Base-by-base conservation (phyloP, 495 filamentous ascomycete genomes). In the Lepraria neglecta region DNA sequence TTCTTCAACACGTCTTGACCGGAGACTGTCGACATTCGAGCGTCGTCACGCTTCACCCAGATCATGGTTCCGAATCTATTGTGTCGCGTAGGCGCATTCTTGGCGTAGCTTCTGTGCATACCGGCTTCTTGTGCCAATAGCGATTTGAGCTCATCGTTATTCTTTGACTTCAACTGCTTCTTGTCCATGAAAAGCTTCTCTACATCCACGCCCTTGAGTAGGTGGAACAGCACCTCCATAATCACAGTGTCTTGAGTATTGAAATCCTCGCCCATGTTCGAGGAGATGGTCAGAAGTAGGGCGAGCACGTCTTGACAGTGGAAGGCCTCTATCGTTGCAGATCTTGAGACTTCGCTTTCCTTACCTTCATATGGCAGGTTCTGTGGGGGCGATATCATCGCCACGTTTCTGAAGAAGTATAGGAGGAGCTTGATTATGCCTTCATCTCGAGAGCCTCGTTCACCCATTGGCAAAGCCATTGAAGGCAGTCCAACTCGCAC, bases 1-100 rank as follows among this genome's bases (percentile, higher is more conserved):
- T 92, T 84, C 27, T 85, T 80, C 56, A 97, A 79, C 17, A 86
- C 84, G 64, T 87, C 84, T 70, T 97, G 95, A 10, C 95, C 95
- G 3, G 90, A 89, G 3, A 99, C 84, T 0, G 91, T 92, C 6
- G 88, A 85, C 51, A 92, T 77, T 65, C 82, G 81, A 9, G 80
- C 77, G 69, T 94, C 89, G 58, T 88, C 87, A 55, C 90, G 80
- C 74, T 97, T 90, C 45, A 99, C 84, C 94, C 95, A 97, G 21
- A 96, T 86, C 87, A 97, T 96, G 15, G 91, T 95, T 2, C 95
- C 95, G 69, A 97, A 99, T 56, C 95, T 81, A 64, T 91, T 95
- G 71, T 99, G 95, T 42, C 95, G 76, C 7, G 91, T 91, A 3
- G 91, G 90, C 6, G 88, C 89, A 65, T 87, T 86, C 65, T 85